These are phyloP conservation scores for Corymbia citriodora DNA, from an alignment of 441 rosid species.

Conservation along the genomic window DNA sequence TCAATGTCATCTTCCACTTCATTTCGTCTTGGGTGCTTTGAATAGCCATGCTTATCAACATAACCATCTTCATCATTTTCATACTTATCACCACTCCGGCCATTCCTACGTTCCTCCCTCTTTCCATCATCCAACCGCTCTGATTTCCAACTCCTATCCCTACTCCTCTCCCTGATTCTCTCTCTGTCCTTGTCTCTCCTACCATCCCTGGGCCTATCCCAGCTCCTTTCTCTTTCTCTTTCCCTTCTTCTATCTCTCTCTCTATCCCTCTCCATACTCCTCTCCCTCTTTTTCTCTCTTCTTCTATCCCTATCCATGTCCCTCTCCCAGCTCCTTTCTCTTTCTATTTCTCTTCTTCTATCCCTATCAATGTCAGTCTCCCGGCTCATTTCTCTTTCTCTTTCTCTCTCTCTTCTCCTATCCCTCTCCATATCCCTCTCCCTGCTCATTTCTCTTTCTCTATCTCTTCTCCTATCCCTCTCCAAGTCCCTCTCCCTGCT, in stretches of 20 bases:
- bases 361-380: slow-evolving; percentile 6
- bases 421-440: slow-evolving; percentile 32
- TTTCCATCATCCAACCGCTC: slow-evolving; percentile 15
- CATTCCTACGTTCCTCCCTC: slow-evolving; percentile 27
- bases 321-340: slow-evolving; percentile 27
- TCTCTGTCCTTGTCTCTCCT: slow-evolving; percentile 20
- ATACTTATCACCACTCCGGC: slow-evolving; percentile 20
- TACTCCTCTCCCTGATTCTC: slow-evolving; percentile 27
- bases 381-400: neutral
- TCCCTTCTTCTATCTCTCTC: slow-evolving; percentile 23
- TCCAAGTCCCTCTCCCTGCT: slow-evolving; percentile 27
- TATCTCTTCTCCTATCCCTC: slow-evolving; percentile 25
- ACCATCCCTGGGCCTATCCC: slow-evolving; percentile 12
- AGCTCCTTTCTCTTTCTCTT: slow-evolving; percentile 29
- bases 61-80: slow-evolving; percentile 20
- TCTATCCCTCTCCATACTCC: slow-evolving; percentile 26
- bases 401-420: neutral
- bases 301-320: slow-evolving; percentile 20
- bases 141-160: slow-evolving; percentile 21
- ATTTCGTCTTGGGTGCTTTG: slow-evolving; percentile 22
- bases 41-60: slow-evolving; percentile 21
- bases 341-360: slow-evolving; percentile 14
- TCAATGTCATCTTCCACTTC: slow-evolving; percentile 14
- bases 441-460: slow-evolving; percentile 46
- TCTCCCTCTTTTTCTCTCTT: slow-evolving; percentile 11